phyloP scores from a whole-genome alignment of 306 rosid species.

The Lupinus albus region DNA sequence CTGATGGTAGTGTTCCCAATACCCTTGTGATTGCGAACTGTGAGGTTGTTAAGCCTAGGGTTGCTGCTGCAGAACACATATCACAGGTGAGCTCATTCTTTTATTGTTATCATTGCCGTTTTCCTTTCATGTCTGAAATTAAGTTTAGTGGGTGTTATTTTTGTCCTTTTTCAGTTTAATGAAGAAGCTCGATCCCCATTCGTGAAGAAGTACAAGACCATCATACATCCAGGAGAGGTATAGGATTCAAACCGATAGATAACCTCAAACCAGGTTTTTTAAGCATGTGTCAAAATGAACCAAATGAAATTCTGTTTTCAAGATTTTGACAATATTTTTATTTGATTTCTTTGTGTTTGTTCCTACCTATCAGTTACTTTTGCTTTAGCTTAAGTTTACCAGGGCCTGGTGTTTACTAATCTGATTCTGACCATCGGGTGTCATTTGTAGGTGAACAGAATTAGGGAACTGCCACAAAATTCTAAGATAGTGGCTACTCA shows the following conservation, averaged over 20 bases:
- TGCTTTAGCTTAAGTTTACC: slow-evolving; percentile 13
- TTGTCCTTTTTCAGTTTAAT: slow-evolving; percentile 66
- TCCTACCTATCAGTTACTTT: slow-evolving; percentile 1
- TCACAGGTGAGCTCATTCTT: slow-evolving; percentile 65
- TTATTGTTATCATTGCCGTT: slow-evolving; percentile 24
- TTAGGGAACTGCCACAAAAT: slow-evolving; percentile 94
- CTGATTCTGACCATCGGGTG: slow-evolving; percentile 14
- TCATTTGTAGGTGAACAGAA: slow-evolving; percentile 86
- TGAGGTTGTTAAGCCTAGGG: slow-evolving; percentile 97
- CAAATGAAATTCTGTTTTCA: slow-evolving; percentile 2
- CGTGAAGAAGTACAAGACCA: slow-evolving; percentile 98
- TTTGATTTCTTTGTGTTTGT: slow-evolving; percentile 19
- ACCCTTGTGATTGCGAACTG: slow-evolving; percentile 97
- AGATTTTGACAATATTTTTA: not conserved
- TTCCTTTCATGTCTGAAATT: slow-evolving; percentile 5
- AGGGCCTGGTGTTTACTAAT: slow-evolving; percentile 13
- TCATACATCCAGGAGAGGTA: slow-evolving; percentile 99
- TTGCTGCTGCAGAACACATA: slow-evolving; percentile 98
- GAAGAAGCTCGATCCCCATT: slow-evolving; percentile 99
- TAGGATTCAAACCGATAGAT: not conserved
- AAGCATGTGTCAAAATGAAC: not conserved
- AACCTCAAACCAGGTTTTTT: not conserved
- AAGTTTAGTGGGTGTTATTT: slow-evolving; percentile 21
- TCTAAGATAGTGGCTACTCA: slow-evolving; percentile 94
- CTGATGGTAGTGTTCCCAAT: slow-evolving; percentile 99